Conservation (phyloP, 805 yeast species). For the Lachancea cidri region DNA sequence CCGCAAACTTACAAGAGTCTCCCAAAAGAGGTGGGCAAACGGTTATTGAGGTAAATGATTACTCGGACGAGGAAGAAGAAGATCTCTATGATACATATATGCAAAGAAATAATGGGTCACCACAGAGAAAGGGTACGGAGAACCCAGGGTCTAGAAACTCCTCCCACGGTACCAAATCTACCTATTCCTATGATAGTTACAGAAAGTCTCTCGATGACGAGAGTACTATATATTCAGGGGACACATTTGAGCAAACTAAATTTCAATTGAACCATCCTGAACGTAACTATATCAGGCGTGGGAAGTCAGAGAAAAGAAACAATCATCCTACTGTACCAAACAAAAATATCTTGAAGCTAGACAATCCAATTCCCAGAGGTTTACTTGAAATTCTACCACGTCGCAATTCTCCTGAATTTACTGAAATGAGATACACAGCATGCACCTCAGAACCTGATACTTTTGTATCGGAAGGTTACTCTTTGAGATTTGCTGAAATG, state of each 20-base stretch:
- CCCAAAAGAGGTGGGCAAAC: constrained; percentile 57
- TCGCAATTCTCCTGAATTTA: constrained; percentile 86
- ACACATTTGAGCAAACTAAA: constrained; percentile 33
- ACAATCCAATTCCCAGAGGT: constrained; percentile 91
- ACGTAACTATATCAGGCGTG: constrained; percentile 41
- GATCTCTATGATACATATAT: constrained; percentile 9
- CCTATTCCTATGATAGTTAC: constrained; percentile 57
- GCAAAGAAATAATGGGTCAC: constrained; percentile 10
- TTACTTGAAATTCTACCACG: constrained; percentile 78
- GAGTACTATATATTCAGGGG: constrained; percentile 29
- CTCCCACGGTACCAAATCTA: constrained; percentile 48
- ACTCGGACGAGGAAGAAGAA: constrained; percentile 20
- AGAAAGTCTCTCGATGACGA: constrained; percentile 45
- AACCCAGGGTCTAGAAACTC: constrained; percentile 1
- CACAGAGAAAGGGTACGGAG: constrained; percentile 12
- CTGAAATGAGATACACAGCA: constrained; percentile 96
- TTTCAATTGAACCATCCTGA: constrained; percentile 35
- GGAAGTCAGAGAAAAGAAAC: constrained; percentile 63
- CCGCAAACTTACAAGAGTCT: constrained; percentile 63
- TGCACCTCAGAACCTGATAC: constrained; percentile 92
- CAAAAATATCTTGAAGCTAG: constrained; percentile 65
- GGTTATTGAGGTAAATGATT: constrained; percentile 42
- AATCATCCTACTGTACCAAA: constrained; percentile 71
- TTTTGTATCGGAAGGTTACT: constrained; percentile 73
- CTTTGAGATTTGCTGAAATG: constrained; percentile 76